Base-by-base conservation (phyloP, 768 basidiomycete genomes). In the Pilatotrama ljubarskyi region DNA sequence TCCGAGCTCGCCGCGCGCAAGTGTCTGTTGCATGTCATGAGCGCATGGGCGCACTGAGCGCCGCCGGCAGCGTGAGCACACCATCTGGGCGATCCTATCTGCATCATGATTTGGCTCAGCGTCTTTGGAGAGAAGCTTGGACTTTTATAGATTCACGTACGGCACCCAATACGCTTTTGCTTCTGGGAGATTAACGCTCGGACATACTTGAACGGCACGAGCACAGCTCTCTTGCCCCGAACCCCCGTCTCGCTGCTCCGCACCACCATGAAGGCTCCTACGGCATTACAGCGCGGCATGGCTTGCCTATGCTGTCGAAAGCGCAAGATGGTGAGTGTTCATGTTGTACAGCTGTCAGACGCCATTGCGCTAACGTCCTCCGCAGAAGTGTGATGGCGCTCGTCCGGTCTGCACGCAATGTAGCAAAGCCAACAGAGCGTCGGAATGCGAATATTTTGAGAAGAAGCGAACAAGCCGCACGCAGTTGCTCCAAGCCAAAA, bases 391-490 rank as follows among this genome's bases (percentile, higher is more conserved):
- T 67, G 83, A 85, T 66, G 84, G 84, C 17, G 69, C 68, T 24
- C 81, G 82, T 40, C 85, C 85, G 15, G 74, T 79, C 36, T 86
- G 85, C 66, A 70, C 73, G 20, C 82, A 83, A 64, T 87, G 85
- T 65, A 70, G 71, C 61, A 81, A 82, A 62, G 80, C 83, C 73
- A 81, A 80, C 67, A 72, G 84, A 24, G 70, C 72, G 5, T 66
- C 72, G 2, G 78, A 82, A 49, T 86, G 86, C 69, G 72, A 78
- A 54, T 87, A 85, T 73, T 83, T 86, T 65, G 84, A 86, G 67
- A 79, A 78, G 69, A 78, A 78, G 63, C 80, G 79, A 56, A 84
- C 84, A 69, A 84, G 82, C 66, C 78, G 84, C 15, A 86, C 84
- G 0, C 80, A 84, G 67, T 74, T 81, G 22, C 73, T 87, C 35